Evolutionary conservation across 208 protist genomes (phyloP).

Genomic region (Acanthamoeba rhysodes): DNA sequence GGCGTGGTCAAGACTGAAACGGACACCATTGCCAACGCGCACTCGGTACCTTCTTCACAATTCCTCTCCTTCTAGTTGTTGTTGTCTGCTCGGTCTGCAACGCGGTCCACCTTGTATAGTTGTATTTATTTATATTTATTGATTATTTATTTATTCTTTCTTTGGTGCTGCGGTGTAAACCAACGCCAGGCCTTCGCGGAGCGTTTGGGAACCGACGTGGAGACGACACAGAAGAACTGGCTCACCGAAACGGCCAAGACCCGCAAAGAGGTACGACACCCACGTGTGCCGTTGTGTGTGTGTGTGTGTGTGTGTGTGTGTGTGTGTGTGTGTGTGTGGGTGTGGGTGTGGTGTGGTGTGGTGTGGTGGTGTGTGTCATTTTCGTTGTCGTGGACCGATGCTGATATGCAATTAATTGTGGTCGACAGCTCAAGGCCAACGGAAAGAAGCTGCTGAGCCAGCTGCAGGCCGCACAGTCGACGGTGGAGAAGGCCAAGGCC

Average conservation of each 20-base stretch:
- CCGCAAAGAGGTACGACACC: neutral
- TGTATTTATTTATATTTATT: no score
- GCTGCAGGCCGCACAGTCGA: neutral
- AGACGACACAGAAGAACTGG: constrained; percentile 10
- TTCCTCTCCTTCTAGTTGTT: no score
- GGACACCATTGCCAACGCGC: constrained; percentile 14
- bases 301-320: neutral
- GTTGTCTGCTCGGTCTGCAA: no score
- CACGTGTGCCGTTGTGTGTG: no score
- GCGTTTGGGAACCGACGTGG: constrained; percentile 2
- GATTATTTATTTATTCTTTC: no score
- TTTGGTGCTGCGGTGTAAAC: no score
- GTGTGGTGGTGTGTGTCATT: no score
- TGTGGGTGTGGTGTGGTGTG: no score
- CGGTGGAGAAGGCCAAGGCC: constrained; percentile 30
- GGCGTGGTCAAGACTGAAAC: constrained; percentile 4
- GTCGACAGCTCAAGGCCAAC: constrained; percentile 33
- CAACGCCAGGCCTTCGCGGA: neutral
- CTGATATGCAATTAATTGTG: neutral
- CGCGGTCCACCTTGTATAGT: no score
- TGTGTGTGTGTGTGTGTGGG: neutral
- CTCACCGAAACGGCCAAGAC: constrained; percentile 8
- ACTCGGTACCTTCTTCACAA: constrained; percentile 3
- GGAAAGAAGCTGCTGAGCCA: constrained; percentile 35
- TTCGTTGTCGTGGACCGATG: neutral